Percentiles rank a stretch among this genome's conserved stretches.
phyloP scores from a whole-genome alignment of 805 yeast genomes.

The Metschnikowia reukaufii region DNA sequence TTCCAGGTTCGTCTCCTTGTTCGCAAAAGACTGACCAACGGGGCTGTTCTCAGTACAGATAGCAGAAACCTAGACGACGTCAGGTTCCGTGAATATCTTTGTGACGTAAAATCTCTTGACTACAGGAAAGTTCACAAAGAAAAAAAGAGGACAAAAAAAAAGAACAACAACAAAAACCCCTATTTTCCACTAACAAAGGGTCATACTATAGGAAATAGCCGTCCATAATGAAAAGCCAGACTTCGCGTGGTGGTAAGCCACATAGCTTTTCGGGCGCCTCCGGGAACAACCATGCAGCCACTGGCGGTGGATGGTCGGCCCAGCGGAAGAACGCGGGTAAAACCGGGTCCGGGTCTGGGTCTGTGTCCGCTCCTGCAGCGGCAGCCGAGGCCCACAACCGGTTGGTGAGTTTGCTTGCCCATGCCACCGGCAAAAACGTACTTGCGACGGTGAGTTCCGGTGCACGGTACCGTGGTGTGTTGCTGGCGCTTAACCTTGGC shows the following conservation, averaged over 20 bases:
- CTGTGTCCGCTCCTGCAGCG: not conserved
- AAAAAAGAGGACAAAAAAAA: too few species aligned
- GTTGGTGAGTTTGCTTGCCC: conserved; percentile 16
- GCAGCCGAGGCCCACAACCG: conserved; percentile 2
- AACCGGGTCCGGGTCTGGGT: too few species aligned
- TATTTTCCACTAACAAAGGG: too few species aligned
- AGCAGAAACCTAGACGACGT: too few species aligned
- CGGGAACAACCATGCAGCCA: not conserved
- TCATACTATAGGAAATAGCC: not conserved
- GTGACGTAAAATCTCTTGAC: too few species aligned
- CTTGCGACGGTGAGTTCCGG: conserved; percentile 65
- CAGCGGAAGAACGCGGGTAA: conserved; percentile 5
- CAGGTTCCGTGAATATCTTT: too few species aligned
- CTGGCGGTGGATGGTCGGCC: not conserved
- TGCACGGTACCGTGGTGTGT: conserved; percentile 55
- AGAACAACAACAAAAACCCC: too few species aligned
- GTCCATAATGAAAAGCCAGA: conserved; percentile 10
- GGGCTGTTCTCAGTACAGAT: too few species aligned
- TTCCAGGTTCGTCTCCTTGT: too few species aligned
- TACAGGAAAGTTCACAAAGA: too few species aligned
- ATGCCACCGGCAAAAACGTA: conserved; percentile 49
- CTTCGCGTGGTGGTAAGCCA: conserved; percentile 13
- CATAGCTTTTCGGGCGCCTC: conserved; percentile 4
- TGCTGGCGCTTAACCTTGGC: conserved; percentile 47
- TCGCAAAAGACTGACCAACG: too few species aligned